Conservation (phyloP, 306 rosid genomes). For the Sphenostylis stenocarpa region DNA sequence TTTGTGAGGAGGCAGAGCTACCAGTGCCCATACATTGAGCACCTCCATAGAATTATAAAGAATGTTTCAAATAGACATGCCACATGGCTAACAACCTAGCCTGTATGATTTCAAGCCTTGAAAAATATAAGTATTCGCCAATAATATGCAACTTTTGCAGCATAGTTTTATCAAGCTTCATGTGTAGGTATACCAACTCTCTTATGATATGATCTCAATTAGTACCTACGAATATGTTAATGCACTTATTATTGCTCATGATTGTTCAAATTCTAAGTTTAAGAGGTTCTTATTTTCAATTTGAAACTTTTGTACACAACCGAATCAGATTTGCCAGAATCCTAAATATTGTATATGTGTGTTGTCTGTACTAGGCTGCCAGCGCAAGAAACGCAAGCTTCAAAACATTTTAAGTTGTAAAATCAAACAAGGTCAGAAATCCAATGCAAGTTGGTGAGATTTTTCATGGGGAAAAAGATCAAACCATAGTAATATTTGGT, state of each 20-base stretch:
- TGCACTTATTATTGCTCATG: slow-evolving; percentile 31
- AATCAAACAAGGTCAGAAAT: slow-evolving; percentile 9
- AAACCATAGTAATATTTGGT: background rate
- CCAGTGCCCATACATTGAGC: background rate
- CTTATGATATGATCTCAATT: background rate
- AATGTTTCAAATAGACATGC: slow-evolving; percentile 35
- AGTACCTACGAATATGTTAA: slow-evolving; percentile 19
- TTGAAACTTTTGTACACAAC: slow-evolving; percentile 2
- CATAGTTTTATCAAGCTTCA: background rate
- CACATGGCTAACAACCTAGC: slow-evolving; percentile 49
- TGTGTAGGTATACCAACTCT: background rate
- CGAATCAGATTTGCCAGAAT: background rate
- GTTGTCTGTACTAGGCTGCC: slow-evolving; percentile 5
- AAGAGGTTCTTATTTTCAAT: background rate
- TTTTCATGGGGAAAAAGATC: background rate
- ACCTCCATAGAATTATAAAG: slow-evolving; percentile 10
- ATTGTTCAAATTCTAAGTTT: slow-evolving; percentile 15
- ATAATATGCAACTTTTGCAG: slow-evolving; percentile 1
- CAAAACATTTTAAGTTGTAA: background rate
- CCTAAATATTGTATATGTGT: background rate
- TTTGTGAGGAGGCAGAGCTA: background rate
- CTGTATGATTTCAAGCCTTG: background rate
- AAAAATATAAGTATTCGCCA: background rate
- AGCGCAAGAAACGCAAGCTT: slow-evolving; percentile 7
- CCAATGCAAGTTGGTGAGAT: slow-evolving; percentile 31